These are phyloP conservation scores for Endocarpon pusillum DNA, from an alignment of 495 filamentous ascomycete genomes.

Conservation along the genomic window DNA sequence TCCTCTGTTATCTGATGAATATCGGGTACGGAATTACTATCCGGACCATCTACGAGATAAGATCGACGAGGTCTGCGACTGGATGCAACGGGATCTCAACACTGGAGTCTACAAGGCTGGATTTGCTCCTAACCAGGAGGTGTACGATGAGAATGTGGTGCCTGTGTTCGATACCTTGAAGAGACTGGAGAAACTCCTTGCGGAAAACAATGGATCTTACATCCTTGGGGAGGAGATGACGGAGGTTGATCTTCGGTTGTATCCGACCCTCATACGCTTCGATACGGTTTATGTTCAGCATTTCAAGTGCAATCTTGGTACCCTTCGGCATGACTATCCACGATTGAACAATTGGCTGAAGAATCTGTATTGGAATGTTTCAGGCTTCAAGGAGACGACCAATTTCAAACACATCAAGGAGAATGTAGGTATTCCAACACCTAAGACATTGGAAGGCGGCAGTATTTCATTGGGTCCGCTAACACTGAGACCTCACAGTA, in stretches of 20 bases:
- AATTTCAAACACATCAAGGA: slow-evolving; percentile 44
- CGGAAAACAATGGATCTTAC: slow-evolving; percentile 26
- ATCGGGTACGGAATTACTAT: slow-evolving; percentile 25
- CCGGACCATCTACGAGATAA: slow-evolving; percentile 20
- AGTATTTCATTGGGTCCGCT: neutral
- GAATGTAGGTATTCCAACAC: slow-evolving; percentile 21
- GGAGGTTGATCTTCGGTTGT: slow-evolving; percentile 33
- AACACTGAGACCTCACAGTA: slow-evolving; percentile 17
- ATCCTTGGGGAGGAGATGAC: slow-evolving; percentile 29
- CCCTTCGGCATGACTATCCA: slow-evolving; percentile 34
- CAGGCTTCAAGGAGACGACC: slow-evolving; percentile 33
- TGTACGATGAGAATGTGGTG: slow-evolving; percentile 26
- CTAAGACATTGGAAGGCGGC: neutral
- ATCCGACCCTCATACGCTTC: slow-evolving; percentile 33
- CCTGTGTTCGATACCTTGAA: slow-evolving; percentile 35
- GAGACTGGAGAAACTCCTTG: slow-evolving; percentile 29
- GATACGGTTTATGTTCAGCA: slow-evolving; percentile 36
- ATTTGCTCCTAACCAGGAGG: slow-evolving; percentile 29
- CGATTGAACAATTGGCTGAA: slow-evolving; percentile 33
- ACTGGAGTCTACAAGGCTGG: slow-evolving; percentile 38
- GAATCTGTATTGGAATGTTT: slow-evolving; percentile 32
- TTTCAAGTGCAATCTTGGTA: slow-evolving; percentile 40
- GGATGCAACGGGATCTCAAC: slow-evolving; percentile 31
- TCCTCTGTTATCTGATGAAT: slow-evolving; percentile 15
- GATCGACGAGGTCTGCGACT: slow-evolving; percentile 27